Evolutionary conservation across 1,284 basidiomycete species (phyloP).

Genomic region (Phlebopus sp.): DNA sequence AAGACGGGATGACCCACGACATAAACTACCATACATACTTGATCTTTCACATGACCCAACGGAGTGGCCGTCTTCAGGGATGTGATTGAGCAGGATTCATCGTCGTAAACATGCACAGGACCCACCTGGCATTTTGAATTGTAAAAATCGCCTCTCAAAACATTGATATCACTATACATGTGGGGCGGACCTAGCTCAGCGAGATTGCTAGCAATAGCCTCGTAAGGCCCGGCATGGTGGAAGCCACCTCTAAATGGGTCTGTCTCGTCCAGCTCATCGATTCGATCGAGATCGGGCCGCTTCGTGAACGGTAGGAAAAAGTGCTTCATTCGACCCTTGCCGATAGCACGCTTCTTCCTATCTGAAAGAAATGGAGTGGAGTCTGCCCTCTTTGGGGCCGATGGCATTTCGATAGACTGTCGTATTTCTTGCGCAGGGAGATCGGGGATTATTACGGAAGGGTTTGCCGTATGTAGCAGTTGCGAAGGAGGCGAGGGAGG

Average conservation of each 20-base stretch:
- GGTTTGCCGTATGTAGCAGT: neutral
- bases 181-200: constrained; percentile 9
- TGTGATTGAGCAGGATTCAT: constrained; percentile 4
- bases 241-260: constrained; percentile 58
- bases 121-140: constrained; percentile 22
- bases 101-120: constrained; percentile 4
- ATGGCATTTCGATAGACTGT: neutral
- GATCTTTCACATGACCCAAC: constrained; percentile 9
- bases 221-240: constrained; percentile 70
- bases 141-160: constrained; percentile 4
- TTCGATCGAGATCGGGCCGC: constrained; percentile 54
- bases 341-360: constrained; percentile 7
- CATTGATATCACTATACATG: constrained; percentile 4
- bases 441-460: neutral
- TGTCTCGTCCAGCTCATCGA: constrained; percentile 73
- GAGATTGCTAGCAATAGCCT: constrained; percentile 40
- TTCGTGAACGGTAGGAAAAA: constrained; percentile 29
- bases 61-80: constrained; percentile 13
- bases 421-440: constrained; percentile 1
- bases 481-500: neutral
- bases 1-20: constrained; percentile 7
- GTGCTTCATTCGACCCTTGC: constrained; percentile 24
- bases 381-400: neutral
- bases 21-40: constrained; percentile 16
- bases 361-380: constrained; percentile 4